These are phyloP conservation scores for Plasmodium billcollinsi DNA, from an alignment of 169 alveolate species.

Conservation along the genomic window DNA sequence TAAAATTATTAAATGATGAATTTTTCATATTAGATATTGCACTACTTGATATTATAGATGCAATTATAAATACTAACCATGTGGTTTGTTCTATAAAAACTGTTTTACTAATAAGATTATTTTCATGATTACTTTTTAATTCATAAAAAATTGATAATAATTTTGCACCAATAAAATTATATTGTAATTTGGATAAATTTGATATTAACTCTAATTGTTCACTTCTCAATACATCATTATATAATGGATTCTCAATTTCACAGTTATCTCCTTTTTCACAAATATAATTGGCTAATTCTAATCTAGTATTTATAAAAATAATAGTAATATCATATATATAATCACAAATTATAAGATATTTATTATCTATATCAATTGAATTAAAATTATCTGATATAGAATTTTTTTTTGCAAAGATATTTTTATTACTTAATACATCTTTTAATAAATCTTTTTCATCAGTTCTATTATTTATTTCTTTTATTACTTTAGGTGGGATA, in stretches of 20 bases:
- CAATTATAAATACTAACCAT: constrained; percentile 85
- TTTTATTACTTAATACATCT: constrained; percentile 60
- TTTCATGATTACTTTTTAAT: constrained; percentile 64
- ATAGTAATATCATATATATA: constrained; percentile 61
- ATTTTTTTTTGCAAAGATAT: constrained; percentile 57
- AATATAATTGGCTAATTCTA: constrained; percentile 62
- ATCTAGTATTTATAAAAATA: constrained; percentile 61
- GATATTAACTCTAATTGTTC: constrained; percentile 84
- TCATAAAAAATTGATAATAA: constrained; percentile 70
- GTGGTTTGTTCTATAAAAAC: constrained; percentile 83
- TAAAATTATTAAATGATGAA: constrained; percentile 34
- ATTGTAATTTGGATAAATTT: constrained; percentile 80
- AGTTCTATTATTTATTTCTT: constrained; percentile 73
- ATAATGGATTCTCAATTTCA: constrained; percentile 65
- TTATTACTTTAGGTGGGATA: constrained; percentile 57
- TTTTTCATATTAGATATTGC: constrained; percentile 75
- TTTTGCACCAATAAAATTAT: constrained; percentile 77
- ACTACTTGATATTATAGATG: constrained; percentile 86
- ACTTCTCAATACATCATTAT: constrained; percentile 78
- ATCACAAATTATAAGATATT: constrained; percentile 63
- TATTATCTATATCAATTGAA: constrained; percentile 57
- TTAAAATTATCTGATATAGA: constrained; percentile 55
- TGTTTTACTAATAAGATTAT: constrained; percentile 64
- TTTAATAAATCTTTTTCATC: constrained; percentile 70
- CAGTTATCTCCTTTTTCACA: constrained; percentile 74